Evolutionary conservation across 1,284 basidiomycete species (phyloP), one percentile per base, ranked within the genome.

Genomic region (Ustilago vetiveriae): DNA sequence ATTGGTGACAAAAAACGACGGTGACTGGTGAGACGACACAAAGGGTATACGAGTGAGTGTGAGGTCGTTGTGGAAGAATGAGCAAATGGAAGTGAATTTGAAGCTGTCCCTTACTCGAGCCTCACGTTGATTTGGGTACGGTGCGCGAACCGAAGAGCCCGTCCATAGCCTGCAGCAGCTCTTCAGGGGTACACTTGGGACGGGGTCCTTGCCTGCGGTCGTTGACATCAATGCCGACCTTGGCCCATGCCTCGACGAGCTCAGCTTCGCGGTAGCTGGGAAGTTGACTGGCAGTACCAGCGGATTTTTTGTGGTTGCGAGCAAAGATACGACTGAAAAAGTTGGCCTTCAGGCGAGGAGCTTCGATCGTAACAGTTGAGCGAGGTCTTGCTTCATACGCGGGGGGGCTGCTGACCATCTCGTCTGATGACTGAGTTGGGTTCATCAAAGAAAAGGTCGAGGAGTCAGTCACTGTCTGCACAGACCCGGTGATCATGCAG

Each of bases 211-310:
- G 58, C 39, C 44, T 59, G 41, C 53, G 52, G 26, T 72, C 41
- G 49, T 72, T 52, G 46, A 72, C 17, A 23, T 72, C 59, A 32
- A 72, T 64, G 16, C 69, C 69, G 10, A 72, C 37, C 21, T 59
- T 44, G 17, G 64, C 59, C 69, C 69, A 72, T 0, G 64, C 45
- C 17, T 44, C 33, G 11, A 43, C 44, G n/a, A 72, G 30, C 37
- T 64, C 55, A 17, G 45, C 39, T 14, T 72, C 64, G 27, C 60
- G 58, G 46, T 72, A 72, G 44, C 50, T 57, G 2, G 69, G 69
- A 11, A 54, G 49, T 32, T 52, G 39, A 5, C 32, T 37, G 9
- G 17, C 23, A 10, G 37, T 3, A 11, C 36, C 14, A 4, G n/a
- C 1, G 1, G 17, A 7, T n/a, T 54, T 46, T 38, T 48, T 60